A percentile compares a stretch with the other conserved stretches of the same genome.
Conservation (phyloP, 2,329 filamentous ascomycete species). For the Venturia pyrina region DNA sequence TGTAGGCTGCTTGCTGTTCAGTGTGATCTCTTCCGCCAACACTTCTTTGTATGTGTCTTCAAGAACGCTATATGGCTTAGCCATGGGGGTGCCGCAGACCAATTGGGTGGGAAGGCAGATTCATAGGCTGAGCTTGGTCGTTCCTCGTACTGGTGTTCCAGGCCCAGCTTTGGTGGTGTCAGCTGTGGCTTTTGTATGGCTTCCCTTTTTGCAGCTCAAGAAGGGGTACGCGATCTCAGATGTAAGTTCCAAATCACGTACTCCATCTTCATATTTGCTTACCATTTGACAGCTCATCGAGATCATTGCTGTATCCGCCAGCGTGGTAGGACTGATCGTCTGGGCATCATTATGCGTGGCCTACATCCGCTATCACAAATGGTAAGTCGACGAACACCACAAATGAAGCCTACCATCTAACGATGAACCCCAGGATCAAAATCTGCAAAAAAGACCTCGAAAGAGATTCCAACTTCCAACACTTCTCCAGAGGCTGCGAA, state of each 20-base stretch:
- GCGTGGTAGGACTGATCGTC: conserved; percentile 4
- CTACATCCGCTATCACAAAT: conserved; percentile 4
- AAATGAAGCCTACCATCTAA: too few relatives aligned
- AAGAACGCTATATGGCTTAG: background rate
- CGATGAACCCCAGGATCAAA: background rate
- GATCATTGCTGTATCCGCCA: background rate
- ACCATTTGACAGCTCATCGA: background rate
- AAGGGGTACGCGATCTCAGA: background rate
- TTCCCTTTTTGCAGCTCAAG: background rate
- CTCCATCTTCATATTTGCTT: background rate
- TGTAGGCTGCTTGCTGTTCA: background rate
- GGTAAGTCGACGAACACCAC: background rate
- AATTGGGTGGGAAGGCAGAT: background rate
- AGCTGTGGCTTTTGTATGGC: background rate
- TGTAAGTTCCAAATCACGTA: background rate
- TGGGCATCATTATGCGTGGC: conserved; percentile 6
- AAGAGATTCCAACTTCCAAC: background rate
- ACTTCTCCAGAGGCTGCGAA: background rate
- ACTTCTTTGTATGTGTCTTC: background rate
- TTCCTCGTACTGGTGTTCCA: background rate
- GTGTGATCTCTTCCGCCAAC: conserved; percentile 1
- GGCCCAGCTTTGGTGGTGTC: background rate
- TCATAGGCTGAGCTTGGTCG: background rate
- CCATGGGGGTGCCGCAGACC: background rate
- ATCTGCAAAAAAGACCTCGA: background rate